Percentiles rank a stretch among this genome's conserved stretches.
phyloP scores from a whole-genome alignment of 2,329 filamentous ascomycete species.

The Alternaria triticimaculans region DNA sequence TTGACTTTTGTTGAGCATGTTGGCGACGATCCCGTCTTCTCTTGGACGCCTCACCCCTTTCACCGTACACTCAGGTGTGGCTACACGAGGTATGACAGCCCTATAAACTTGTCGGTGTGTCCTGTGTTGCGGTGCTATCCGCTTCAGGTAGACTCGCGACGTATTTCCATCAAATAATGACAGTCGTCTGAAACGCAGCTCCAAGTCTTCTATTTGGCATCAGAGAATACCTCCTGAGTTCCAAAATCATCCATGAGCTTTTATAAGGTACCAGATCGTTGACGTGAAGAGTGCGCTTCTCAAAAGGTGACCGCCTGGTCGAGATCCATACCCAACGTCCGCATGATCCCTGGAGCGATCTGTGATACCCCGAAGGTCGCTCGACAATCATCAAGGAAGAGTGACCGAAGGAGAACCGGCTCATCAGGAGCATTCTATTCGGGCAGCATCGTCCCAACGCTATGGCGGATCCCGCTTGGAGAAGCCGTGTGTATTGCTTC shows the following conservation, averaged over 20 bases:
- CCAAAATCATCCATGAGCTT: background rate
- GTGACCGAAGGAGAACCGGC: background rate
- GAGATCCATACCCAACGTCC: background rate
- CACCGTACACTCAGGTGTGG: constrained; percentile 1
- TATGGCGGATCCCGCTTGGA: background rate
- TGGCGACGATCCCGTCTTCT: background rate
- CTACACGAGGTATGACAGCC: background rate
- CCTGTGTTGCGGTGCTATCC: background rate
- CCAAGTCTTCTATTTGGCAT: background rate
- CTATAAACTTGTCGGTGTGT: background rate
- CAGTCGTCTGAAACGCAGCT: background rate
- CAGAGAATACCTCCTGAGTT: background rate
- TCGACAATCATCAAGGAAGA: background rate
- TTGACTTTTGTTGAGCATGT: constrained; percentile 4
- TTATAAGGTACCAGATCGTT: background rate
- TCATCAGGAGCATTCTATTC: background rate
- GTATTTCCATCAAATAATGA: background rate
- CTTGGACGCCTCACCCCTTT: constrained; percentile 5
- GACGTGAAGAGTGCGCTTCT: background rate
- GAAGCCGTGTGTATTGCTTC: background rate
- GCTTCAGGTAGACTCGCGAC: background rate
- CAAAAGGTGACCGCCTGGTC: background rate
- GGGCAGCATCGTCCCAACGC: background rate
- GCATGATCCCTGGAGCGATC: background rate
- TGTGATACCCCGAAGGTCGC: background rate